Conservation (phyloP, 2,329 filamentous ascomycete species). For the Calonectria hawksworthii region DNA sequence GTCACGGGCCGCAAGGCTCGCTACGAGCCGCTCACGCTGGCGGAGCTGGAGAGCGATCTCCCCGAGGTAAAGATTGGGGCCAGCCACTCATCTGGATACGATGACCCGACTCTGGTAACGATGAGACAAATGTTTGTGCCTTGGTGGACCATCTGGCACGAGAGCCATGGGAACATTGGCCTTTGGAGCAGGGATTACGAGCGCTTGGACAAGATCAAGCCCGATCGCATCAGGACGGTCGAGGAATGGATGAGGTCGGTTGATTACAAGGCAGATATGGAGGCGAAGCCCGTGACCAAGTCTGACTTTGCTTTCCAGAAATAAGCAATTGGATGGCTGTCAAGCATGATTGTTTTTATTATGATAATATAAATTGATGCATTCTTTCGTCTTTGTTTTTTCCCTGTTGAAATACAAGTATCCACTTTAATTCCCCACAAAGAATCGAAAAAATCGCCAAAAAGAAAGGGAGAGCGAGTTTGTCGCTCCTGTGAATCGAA, state of each 20-base stretch:
- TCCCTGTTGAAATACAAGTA: neutral
- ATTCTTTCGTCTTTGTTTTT: neutral
- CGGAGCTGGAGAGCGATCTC: neutral
- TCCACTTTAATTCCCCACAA: neutral
- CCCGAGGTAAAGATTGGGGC: neutral
- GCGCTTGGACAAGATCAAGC: constrained; percentile 28
- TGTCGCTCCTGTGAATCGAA: neutral
- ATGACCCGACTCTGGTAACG: constrained; percentile 26
- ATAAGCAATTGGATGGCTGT: neutral
- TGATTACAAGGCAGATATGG: constrained; percentile 15
- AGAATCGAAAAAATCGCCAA: neutral
- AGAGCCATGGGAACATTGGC: constrained; percentile 30
- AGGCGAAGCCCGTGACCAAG: neutral
- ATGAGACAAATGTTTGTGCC: constrained; percentile 22
- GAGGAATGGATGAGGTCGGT: constrained; percentile 34
- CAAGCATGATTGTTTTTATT: neutral
- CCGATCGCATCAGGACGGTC: constrained; percentile 19
- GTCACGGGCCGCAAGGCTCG: constrained; percentile 27
- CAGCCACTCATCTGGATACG: constrained; percentile 6
- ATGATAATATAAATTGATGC: neutral
- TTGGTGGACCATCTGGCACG: constrained; percentile 30
- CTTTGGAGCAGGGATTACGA: constrained; percentile 29
- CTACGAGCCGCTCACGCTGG: constrained; percentile 18
- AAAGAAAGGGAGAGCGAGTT: neutral
- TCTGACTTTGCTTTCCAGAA: neutral